Percentiles rank a stretch among this genome's conserved stretches.
These are phyloP conservation scores for Bacterosira constricta DNA, from an alignment of 108 stramenopile genomes.

Conservation along the genomic window DNA sequence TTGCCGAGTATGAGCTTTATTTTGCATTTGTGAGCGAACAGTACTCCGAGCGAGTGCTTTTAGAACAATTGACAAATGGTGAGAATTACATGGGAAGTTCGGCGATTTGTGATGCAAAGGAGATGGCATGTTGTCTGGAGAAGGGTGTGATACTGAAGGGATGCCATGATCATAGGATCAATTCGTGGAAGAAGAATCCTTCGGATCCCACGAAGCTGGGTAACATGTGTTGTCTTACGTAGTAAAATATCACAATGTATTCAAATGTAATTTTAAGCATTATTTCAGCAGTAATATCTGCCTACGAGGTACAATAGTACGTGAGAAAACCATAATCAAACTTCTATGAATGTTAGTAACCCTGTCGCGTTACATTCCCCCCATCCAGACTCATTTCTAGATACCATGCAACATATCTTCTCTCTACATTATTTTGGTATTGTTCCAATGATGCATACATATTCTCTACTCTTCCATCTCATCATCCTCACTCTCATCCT, in stretches of 20 bases:
- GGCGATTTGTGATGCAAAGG: slow-evolving; percentile 28
- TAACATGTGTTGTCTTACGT: too few relatives aligned
- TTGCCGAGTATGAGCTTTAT: slow-evolving; percentile 41
- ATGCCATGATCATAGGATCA: slow-evolving; percentile 38
- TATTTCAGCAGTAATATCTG: too few relatives aligned
- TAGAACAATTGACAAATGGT: slow-evolving; percentile 11
- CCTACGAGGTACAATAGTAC: too few relatives aligned
- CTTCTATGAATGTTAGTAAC: too few relatives aligned
- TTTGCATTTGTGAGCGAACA: slow-evolving; percentile 12
- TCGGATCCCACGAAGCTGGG: not conserved
- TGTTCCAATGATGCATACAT: not conserved
- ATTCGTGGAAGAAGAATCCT: not conserved
- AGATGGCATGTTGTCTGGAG: slow-evolving; percentile 30
- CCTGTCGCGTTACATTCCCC: too few relatives aligned
- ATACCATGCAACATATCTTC: too few relatives aligned
- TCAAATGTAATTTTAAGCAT: too few relatives aligned
- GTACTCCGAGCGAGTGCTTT: slow-evolving; percentile 28
- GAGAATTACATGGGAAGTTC: slow-evolving; percentile 11
- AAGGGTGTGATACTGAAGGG: slow-evolving; percentile 41
- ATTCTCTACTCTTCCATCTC: slow-evolving; percentile 76
- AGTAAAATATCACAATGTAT: too few relatives aligned
- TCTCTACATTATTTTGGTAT: too few relatives aligned
- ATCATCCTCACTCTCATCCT: slow-evolving; percentile 82
- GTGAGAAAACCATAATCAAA: too few relatives aligned
- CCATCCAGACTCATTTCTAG: too few relatives aligned